These are phyloP conservation scores for Mucor lusitanicus DNA, from an alignment of 371 early-diverging fungal species.

Conservation along the genomic window DNA sequence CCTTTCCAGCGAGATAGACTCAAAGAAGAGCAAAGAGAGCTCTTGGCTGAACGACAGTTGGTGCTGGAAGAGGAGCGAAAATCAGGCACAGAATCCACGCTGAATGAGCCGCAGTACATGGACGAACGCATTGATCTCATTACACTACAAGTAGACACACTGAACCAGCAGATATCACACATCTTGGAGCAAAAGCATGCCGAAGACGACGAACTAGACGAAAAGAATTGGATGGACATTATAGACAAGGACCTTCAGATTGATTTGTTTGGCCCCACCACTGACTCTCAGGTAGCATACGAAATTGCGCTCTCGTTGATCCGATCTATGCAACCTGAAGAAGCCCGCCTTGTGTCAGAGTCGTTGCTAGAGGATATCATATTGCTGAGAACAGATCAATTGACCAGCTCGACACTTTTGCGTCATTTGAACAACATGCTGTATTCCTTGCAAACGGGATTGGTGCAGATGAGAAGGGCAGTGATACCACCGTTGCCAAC, in stretches of 20 bases:
- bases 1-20: constrained; percentile 57
- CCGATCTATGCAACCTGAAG: constrained; percentile 33
- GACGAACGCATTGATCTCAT: constrained; percentile 73
- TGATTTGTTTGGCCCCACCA: constrained; percentile 3
- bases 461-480: constrained; percentile 20
- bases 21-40: constrained; percentile 63
- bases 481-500: not conserved
- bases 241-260: constrained; percentile 15
- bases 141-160: constrained; percentile 28
- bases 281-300: constrained; percentile 28
- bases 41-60: constrained; percentile 64
- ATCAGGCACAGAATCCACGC: constrained; percentile 30
- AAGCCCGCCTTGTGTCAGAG: constrained; percentile 33
- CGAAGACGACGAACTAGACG: constrained; percentile 2
- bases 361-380: constrained; percentile 34
- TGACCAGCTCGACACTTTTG: constrained; percentile 1
- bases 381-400: constrained; percentile 19
- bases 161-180: constrained; percentile 19
- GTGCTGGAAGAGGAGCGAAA: constrained; percentile 58
- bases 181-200: not conserved
- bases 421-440: constrained; percentile 9
- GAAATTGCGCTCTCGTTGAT: constrained; percentile 36
- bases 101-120: constrained; percentile 63
- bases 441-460: constrained; percentile 10
- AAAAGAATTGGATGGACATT: constrained; percentile 19